Evolutionary conservation across 1,139 yeast genomes (phyloP).

Genomic region (Scheffersomyces cryptocercus): DNA sequence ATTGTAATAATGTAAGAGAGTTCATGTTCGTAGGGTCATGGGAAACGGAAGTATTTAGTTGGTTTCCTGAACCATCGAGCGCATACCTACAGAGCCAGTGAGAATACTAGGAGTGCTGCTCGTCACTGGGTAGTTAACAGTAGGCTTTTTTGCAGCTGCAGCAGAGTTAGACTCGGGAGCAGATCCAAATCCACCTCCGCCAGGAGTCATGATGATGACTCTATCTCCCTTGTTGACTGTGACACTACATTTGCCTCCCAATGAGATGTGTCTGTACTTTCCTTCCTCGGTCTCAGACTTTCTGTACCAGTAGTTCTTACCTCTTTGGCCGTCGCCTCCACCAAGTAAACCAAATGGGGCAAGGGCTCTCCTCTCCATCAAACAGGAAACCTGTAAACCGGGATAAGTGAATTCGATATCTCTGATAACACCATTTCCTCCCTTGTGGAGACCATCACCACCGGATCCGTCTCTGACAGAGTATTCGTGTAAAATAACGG

Average conservation of each 20-base stretch:
- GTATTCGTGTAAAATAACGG: slow-evolving; percentile 44
- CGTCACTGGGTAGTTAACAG: slow-evolving; percentile 24
- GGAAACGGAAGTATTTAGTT: slow-evolving; percentile 17
- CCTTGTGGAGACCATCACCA: slow-evolving; percentile 41
- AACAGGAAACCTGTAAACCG: slow-evolving; percentile 42
- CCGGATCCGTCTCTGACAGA: slow-evolving; percentile 43
- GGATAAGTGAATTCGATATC: slow-evolving; percentile 46
- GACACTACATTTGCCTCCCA: slow-evolving; percentile 48
- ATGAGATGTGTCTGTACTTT: slow-evolving; percentile 26
- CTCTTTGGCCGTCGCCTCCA: slow-evolving; percentile 42
- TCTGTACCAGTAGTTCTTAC: slow-evolving; percentile 40
- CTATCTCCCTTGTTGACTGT: slow-evolving; percentile 43
- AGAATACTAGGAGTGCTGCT: slow-evolving; percentile 22
- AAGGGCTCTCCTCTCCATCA: slow-evolving; percentile 47
- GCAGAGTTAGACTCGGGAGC: slow-evolving; percentile 6
- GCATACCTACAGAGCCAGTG: slow-evolving; percentile 42
- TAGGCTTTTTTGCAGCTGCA: slow-evolving; percentile 3
- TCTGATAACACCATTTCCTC: slow-evolving; percentile 49
- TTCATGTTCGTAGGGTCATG: too few relatives aligned
- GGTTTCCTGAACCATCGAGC: slow-evolving; percentile 33
- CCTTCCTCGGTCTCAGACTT: slow-evolving; percentile 20
- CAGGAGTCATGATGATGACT: slow-evolving; percentile 45
- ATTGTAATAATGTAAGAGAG: too few relatives aligned
- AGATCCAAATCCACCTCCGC: slow-evolving; percentile 51
- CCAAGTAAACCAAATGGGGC: slow-evolving; percentile 50